A percentile compares a stretch with the other conserved stretches of the same genome.
Conservation (phyloP, 2,329 filamentous ascomycete species). For the Epichloe baconii region DNA sequence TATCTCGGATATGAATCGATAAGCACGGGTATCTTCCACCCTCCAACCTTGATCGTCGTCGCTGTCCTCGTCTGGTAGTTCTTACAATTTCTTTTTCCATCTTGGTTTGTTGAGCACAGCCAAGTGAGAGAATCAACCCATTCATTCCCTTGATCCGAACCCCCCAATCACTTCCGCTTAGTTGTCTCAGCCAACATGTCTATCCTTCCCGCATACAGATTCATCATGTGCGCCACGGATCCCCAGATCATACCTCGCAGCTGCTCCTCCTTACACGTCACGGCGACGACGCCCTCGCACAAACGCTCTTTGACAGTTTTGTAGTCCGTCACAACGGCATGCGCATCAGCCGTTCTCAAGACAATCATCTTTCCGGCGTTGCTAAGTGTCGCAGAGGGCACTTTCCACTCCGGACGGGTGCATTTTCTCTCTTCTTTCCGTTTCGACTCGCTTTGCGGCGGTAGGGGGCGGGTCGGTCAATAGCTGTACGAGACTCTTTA, state of each 20-base stretch:
- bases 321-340: conserved; percentile 25
- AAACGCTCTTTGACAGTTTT: conserved; percentile 38
- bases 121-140: too few relatives aligned
- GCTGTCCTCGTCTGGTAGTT: too few relatives aligned
- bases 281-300: conserved; percentile 52
- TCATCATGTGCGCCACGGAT: conserved; percentile 71
- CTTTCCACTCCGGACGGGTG: too few relatives aligned
- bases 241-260: conserved; percentile 60
- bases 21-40: too few relatives aligned
- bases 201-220: conserved; percentile 53
- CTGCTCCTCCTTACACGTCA: conserved; percentile 53
- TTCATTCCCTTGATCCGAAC: too few relatives aligned
- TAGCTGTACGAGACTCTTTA: conserved; percentile 58
- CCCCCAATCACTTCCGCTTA: not conserved
- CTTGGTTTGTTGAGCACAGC: too few relatives aligned
- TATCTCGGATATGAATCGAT: too few relatives aligned
- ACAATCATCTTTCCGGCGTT: conserved; percentile 44
- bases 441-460: too few relatives aligned
- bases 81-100: too few relatives aligned
- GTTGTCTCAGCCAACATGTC: conserved; percentile 48
- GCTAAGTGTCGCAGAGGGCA: too few relatives aligned
- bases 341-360: conserved; percentile 38
- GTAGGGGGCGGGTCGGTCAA: conserved; percentile 29
- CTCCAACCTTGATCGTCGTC: too few relatives aligned
- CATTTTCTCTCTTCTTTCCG: too few relatives aligned